Base-by-base conservation (phyloP, 208 protist genomes). In the Wallacemonas sp. region DNA sequence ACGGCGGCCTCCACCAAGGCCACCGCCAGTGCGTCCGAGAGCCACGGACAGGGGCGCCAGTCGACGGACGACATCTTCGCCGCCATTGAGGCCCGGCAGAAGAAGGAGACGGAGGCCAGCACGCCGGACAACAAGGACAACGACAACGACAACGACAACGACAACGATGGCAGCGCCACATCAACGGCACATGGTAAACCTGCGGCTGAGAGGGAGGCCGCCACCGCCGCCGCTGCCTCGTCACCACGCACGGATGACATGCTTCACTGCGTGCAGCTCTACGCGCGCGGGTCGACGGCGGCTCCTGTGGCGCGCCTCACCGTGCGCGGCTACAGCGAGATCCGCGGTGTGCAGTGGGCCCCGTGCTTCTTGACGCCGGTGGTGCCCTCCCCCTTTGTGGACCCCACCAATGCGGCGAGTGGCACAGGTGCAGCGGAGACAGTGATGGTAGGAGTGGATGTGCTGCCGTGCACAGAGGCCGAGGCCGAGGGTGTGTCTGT, bases 221-320 rank as follows among this genome's bases (percentile, higher is more conserved):
- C 4, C 44, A 49, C 7, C 44, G n/a, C 10, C 11, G 20, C 1
- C 11, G 44, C 10, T 7, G 44, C 44, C 36, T 41, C 36, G 44
- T 5, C 44, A 5, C 31, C 18, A 14, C 52, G 25, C 32, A 70
- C 79, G 22, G 33, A 41, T 7, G 84, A 89, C 61, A 87, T 90
- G 86, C 25, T 87, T 14, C 84, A 96, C 65, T 92, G 91, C 62
- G 74, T 93, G 12, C 86, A 93, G 61, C 31, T 96, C 31, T 96
- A 92, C 79, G 77, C 59, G 14, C 82, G 91, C 36, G 79, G 74
- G 18, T 76, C 86, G 11, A 64, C 72, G 12, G 84, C 91, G 8
- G 85, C 86, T 46, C 67, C 87, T 3, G 84, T 79, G 1, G 82
- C 72, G 12, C 81, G 87, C 1, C 63, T 93, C 39, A 78, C 71